Evolutionary conservation across 2,329 filamentous ascomycete genomes (phyloP), one percentile per base, ranked within the genome.

Genomic region (Triangularia setosa): DNA sequence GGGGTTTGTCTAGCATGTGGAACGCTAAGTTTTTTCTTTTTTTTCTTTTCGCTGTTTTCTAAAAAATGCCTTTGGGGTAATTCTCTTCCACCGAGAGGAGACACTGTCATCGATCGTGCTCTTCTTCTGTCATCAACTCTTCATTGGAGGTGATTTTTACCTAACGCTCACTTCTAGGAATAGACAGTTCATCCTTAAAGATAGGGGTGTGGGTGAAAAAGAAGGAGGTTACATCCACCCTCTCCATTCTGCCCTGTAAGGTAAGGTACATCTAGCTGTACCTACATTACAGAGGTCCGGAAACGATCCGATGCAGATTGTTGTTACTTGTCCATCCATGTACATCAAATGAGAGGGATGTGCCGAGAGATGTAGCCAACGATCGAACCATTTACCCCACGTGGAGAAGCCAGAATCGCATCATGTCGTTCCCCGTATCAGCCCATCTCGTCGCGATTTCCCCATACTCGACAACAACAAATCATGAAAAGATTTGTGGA

Each of bases 361-460:
- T 48, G 40, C 40, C 40, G n/a, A 48, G 40, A 23, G 40, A 48
- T 48, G 40, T 21, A n/a, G n/a, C 40, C 40, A 48, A 21, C 58
- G 52, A 54, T 23, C 64, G 64, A 62, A 64, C 64, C 58, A 66
- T 64, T 60, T 23, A 62, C 59, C 59, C 64, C 62, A 58, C 64
- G 59, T 64, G 59, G 58, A 54, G 61, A 8, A 44, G 58, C 21
- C 33, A 33, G 58, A 24, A 63, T 61, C 64, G 64, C 54, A 63
- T 59, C 61, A 64, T 66, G 58, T 52, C 35, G 28, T 27, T 16
- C 24, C 48, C 18, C 35, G 35, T 40, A 48, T 48, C 40, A 21
- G 40, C 40, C 40, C 40, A 48, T 21, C 40, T 48, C 40, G 21
- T 23, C 40, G n/a, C n/a, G 40, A 48, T 48, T 48, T 48, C 40